These are phyloP conservation scores for Teratosphaeriaceae sp. DNA, from an alignment of 2,329 filamentous ascomycete species.

Conservation along the genomic window DNA sequence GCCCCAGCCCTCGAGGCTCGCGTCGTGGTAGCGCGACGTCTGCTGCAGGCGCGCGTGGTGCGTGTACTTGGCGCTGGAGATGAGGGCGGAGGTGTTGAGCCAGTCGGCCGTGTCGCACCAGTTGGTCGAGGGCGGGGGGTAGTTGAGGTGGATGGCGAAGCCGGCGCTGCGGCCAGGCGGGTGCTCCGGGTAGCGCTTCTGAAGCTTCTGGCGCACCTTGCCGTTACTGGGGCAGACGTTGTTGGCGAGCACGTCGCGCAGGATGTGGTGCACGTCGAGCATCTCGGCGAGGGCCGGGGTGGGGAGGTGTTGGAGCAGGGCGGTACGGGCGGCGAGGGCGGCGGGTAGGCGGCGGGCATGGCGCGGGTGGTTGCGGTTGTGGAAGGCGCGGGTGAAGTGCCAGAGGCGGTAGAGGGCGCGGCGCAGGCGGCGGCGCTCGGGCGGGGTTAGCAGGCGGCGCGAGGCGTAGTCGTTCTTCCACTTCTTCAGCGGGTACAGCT, in stretches of 20 bases:
- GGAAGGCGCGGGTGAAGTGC: conserved; percentile 54
- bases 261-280: conserved; percentile 50
- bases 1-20: conserved; percentile 56
- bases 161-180: conserved; percentile 34
- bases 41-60: conserved; percentile 37
- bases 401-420: conserved; percentile 55
- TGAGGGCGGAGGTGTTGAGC: conserved; percentile 33
- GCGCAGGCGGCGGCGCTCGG: conserved; percentile 47
- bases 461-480: conserved; percentile 53
- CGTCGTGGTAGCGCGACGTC: conserved; percentile 44
- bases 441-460: conserved; percentile 45
- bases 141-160: conserved; percentile 40
- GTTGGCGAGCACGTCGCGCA: conserved; percentile 49
- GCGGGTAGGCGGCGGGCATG: conserved; percentile 42
- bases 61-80: conserved; percentile 30
- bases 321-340: conserved; percentile 46
- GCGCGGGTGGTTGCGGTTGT: conserved; percentile 46
- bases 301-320: conserved; percentile 54
- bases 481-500: conserved; percentile 57
- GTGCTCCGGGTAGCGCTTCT: conserved; percentile 47
- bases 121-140: conserved; percentile 26
- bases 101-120: conserved; percentile 21
- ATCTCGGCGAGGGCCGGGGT: conserved; percentile 52
- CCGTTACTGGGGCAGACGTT: conserved; percentile 58
- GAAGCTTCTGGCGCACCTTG: conserved; percentile 52